Percentiles rank a stretch among this genome's conserved stretches.
phyloP scores from a whole-genome alignment of 139 green algal genomes.

The Chlamydomonas incerta region DNA sequence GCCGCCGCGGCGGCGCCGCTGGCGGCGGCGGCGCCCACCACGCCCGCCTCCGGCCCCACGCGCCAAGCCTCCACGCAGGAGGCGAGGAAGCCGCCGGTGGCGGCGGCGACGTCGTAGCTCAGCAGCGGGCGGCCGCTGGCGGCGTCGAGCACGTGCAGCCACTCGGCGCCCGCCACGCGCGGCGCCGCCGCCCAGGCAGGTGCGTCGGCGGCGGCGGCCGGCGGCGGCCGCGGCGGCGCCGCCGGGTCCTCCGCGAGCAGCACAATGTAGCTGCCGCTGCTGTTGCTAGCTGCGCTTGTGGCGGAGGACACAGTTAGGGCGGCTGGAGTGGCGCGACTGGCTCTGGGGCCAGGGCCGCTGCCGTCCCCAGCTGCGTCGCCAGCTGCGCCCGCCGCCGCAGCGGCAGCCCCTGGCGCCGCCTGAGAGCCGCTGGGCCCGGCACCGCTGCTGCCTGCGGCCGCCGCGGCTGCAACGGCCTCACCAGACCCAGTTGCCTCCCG shows the following conservation, averaged over 20 bases:
- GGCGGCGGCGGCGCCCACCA: not conserved
- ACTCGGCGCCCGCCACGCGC: not conserved
- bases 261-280: not conserved
- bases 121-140: conserved; percentile 3
- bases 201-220: not conserved
- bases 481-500: too few relatives aligned
- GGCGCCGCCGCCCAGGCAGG: not conserved
- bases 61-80: not conserved
- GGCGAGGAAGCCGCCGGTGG: not conserved
- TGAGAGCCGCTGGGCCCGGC: too few relatives aligned
- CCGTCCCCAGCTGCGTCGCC: too few relatives aligned
- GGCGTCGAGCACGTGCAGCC: conserved; percentile 6
- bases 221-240: not conserved
- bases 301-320: too few relatives aligned
- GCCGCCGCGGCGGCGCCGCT: not conserved
- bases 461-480: too few relatives aligned
- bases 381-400: too few relatives aligned
- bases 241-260: not conserved
- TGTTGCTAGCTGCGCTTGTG: too few relatives aligned
- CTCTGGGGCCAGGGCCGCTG: too few relatives aligned
- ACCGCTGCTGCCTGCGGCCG: too few relatives aligned
- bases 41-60: conserved; percentile 9
- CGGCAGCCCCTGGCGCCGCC: too few relatives aligned
- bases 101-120: not conserved
- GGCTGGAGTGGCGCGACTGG: too few relatives aligned